Evolutionary conservation across 192 early-diverging fungal genomes (phyloP), one percentile per base, ranked within the genome.

Genomic region (Linnemannia elongata): DNA sequence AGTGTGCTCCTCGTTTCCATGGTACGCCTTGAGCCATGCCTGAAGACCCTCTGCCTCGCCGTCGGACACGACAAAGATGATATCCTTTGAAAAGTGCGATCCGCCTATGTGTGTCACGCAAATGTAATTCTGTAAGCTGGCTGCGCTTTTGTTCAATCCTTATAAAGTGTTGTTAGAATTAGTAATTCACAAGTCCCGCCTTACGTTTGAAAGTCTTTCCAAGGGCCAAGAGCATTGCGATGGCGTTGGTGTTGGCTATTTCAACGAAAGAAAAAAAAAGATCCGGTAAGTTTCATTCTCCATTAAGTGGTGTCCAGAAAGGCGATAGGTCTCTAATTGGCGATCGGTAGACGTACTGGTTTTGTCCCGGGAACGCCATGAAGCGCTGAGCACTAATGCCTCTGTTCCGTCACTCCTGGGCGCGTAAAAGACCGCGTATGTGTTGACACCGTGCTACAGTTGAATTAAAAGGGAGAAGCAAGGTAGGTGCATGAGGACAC

Each of bases 31-130:
- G 44, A 99, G 90, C 97, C 97, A 99, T 39, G 93, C 94, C 76
- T 96, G 94, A 24, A 95, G 94, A 2, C 98, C 98, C 7, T 89
- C 69, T 30, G 93, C 90, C 47, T 93, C 95, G 4, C 93, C 90
- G 81, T 97, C 96, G 0, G 97, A 94, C 13, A 98, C 93, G 22
- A 99, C 87, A 69, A 99, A 94, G 13, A 99, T 94, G 33, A 98
- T 91, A 85, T 99, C 98, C 87, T 98, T 97, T 57, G 97, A 94
- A 96, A 97, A 98, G 88, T 97, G 95, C 63, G 93, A 94, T 72
- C 93, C 88, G 39, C 92, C 93, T 85, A 83, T 60, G 27, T 33
- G 42, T 27, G 33, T 77, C 90, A 86, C 88, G 55, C 9, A 42
- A 41, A 55, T 10, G 33, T 27, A 76, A 55, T 35, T 60, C 22